Conservation (phyloP, 305 asterid species). For the Lippia alba region DNA sequence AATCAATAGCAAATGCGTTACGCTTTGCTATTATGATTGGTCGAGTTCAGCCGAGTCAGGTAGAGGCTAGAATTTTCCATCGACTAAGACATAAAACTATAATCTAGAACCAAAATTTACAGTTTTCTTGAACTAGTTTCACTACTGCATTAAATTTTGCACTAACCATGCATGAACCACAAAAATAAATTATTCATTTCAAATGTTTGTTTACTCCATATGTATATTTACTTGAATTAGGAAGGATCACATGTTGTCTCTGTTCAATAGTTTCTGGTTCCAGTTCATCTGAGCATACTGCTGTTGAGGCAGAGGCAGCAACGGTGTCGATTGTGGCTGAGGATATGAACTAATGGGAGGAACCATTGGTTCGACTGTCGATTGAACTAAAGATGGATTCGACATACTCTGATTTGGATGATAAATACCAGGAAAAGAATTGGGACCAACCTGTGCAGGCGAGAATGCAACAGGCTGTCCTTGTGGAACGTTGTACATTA, state of each 20-base stretch:
- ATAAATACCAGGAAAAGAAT: constrained; percentile 49
- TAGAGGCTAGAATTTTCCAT: no score
- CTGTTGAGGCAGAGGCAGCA: constrained; percentile 37
- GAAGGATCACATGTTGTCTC: constrained; percentile 34
- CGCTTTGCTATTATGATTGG: no score
- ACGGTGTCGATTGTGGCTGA: constrained; percentile 43
- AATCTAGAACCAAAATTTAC: not conserved
- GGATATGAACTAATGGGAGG: constrained; percentile 49
- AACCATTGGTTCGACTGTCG: constrained; percentile 42
- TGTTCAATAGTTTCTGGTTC: constrained; percentile 48
- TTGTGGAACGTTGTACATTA: constrained; percentile 58
- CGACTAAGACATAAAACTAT: not conserved
- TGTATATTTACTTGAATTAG: not conserved
- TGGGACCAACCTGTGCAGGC: constrained; percentile 49
- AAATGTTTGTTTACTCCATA: not conserved
- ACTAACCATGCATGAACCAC: not conserved
- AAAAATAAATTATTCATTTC: not conserved
- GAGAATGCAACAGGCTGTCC: constrained; percentile 51
- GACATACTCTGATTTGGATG: constrained; percentile 47
- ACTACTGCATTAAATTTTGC: not conserved
- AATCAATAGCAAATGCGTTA: no score
- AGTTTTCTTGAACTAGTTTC: no score
- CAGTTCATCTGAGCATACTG: constrained; percentile 49
- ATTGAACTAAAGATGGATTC: constrained; percentile 44
- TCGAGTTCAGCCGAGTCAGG: no score